Conservation (phyloP, 148 eudicot species). For the Vaccinium macrocarpon region DNA sequence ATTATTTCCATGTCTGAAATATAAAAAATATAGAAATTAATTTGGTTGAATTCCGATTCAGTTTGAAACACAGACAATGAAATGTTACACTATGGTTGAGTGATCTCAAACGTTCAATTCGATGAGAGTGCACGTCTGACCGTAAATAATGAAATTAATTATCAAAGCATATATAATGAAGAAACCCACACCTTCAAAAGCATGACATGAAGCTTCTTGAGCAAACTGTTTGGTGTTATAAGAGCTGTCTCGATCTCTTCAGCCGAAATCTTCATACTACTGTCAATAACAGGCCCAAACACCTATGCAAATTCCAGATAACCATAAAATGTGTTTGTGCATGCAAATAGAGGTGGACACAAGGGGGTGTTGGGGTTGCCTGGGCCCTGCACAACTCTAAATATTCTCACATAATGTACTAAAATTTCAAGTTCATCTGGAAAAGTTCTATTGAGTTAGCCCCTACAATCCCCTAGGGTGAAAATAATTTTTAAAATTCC, state of each 20-base stretch:
- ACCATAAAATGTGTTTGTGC: neutral
- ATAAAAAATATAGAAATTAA: neutral
- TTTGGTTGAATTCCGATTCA: neutral
- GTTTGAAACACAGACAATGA: neutral
- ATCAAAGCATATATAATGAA: neutral
- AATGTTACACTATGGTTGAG: neutral
- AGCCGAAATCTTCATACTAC: constrained; percentile 59
- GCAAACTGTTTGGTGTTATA: constrained; percentile 51
- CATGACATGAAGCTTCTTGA: constrained; percentile 60
- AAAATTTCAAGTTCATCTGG: neutral
- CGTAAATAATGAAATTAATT: neutral
- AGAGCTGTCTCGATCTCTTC: constrained; percentile 75
- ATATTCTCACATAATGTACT: neutral
- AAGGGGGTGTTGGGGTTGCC: neutral
- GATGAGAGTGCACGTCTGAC: neutral
- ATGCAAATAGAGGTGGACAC: neutral
- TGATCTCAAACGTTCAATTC: neutral
- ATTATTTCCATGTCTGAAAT: neutral
- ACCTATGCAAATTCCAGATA: constrained; percentile 42
- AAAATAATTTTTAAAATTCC: neutral
- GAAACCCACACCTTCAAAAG: constrained; percentile 62
- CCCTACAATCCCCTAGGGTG: neutral
- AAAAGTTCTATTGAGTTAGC: neutral
- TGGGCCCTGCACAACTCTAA: neutral
- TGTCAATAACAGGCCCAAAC: constrained; percentile 66